A percentile compares a stretch with the other conserved stretches of the same genome.
Evolutionary conservation across 164 flowering plant species (phyloP).

Genomic region (Nymphaea thermarum): DNA sequence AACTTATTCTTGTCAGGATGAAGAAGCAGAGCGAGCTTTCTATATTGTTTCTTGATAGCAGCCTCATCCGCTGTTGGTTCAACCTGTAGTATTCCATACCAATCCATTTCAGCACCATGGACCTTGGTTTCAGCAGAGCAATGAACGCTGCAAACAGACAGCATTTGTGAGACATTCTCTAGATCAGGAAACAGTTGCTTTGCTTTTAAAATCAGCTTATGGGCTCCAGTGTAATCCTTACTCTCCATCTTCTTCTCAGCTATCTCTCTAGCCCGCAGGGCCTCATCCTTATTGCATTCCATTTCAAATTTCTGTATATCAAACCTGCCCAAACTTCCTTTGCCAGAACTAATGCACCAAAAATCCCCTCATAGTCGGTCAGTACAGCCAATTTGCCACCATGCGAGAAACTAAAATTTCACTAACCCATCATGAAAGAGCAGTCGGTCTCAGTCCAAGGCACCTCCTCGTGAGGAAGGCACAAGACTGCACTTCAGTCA

Average conservation of each 20-base stretch:
- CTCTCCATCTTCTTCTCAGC: slow-evolving; percentile 57
- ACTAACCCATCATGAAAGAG: not conserved
- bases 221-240: slow-evolving; percentile 66
- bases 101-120: slow-evolving; percentile 44
- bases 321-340: not conserved
- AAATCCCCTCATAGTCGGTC: not conserved
- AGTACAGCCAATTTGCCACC: not conserved
- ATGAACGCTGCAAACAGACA: slow-evolving; percentile 71
- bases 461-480: too few relatives aligned
- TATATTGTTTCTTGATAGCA: slow-evolving; percentile 59
- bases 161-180: slow-evolving; percentile 53
- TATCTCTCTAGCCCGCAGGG: slow-evolving; percentile 52
- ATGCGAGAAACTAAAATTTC: not conserved
- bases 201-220: slow-evolving; percentile 43
- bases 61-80: slow-evolving; percentile 53
- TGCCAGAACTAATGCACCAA: not conserved
- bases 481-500: too few relatives aligned
- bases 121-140: slow-evolving; percentile 22
- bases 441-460: too few relatives aligned
- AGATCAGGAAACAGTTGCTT: slow-evolving; percentile 49
- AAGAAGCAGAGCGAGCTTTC: slow-evolving; percentile 62
- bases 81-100: slow-evolving; percentile 74
- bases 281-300: slow-evolving; percentile 94
- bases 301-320: slow-evolving; percentile 10
- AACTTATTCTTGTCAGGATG: slow-evolving; percentile 88